Conservation (phyloP, 305 asterid genomes). For the Fraxinus angustifolia region DNA sequence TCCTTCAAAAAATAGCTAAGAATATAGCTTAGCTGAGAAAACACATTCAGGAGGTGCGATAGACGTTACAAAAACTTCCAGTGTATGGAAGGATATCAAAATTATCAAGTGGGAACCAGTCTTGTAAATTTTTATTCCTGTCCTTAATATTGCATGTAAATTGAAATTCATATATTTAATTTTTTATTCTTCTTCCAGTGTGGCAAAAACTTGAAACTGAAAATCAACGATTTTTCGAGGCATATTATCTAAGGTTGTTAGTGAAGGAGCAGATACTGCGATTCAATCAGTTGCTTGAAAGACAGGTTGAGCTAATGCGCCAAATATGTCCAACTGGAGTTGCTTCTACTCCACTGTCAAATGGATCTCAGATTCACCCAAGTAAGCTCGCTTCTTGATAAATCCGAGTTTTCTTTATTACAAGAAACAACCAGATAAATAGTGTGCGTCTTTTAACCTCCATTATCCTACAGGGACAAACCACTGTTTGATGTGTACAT, state of each 20-base stretch:
- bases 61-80: background rate
- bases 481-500: background rate
- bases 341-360: slow-evolving; percentile 37
- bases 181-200: slow-evolving; percentile 40
- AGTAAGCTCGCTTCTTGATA: slow-evolving; percentile 37
- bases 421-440: background rate
- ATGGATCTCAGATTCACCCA: slow-evolving; percentile 47
- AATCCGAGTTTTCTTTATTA: background rate
- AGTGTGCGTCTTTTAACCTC: background rate
- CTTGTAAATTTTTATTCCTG: background rate
- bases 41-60: background rate
- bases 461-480: background rate
- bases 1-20: background rate
- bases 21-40: background rate
- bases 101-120: slow-evolving; percentile 2
- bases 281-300: slow-evolving; percentile 64
- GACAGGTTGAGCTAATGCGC: slow-evolving; percentile 58
- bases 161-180: slow-evolving; percentile 20
- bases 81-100: background rate
- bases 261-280: slow-evolving; percentile 60
- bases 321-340: slow-evolving; percentile 41
- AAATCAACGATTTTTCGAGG: slow-evolving; percentile 58
- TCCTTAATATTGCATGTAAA: background rate
- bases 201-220: slow-evolving; percentile 74
- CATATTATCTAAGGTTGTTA: slow-evolving; percentile 53